A percentile compares a stretch with the other conserved stretches of the same genome.
Evolutionary conservation across 1,284 basidiomycete species (phyloP).

Genomic region (Lentinula novae-zelandiae): DNA sequence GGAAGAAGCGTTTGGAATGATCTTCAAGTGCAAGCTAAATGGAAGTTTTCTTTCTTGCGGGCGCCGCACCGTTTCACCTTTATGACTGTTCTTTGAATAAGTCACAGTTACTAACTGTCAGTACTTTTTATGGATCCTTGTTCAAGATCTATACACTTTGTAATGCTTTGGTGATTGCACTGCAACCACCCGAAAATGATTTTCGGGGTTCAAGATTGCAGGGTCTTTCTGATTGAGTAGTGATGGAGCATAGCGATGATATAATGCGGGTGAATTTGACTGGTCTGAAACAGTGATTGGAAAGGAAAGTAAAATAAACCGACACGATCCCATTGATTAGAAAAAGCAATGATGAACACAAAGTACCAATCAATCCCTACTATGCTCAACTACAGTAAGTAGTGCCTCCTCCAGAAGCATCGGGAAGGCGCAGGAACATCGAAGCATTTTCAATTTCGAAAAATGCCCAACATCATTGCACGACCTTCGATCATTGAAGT

Average conservation of each 20-base stretch:
- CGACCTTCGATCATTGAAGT: too few species aligned
- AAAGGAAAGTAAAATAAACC: background rate
- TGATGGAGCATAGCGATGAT: background rate
- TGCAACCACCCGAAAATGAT: background rate
- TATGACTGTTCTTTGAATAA: background rate
- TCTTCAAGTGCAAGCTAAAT: background rate
- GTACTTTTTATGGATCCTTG: background rate
- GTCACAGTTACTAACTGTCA: background rate
- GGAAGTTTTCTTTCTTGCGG: background rate
- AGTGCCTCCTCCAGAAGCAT: too few species aligned
- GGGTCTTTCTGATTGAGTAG: background rate
- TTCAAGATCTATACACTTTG: background rate
- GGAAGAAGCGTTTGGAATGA: background rate
- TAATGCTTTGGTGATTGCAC: background rate
- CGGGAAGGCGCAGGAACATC: too few species aligned
- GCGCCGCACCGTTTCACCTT: background rate
- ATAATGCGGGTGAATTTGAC: background rate
- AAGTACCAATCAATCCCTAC: background rate
- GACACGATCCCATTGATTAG: too few species aligned
- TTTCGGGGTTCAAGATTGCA: background rate
- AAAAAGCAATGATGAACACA: background rate
- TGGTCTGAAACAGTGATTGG: background rate
- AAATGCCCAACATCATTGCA: too few species aligned
- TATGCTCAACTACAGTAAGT: too few species aligned
- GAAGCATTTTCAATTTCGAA: too few species aligned